Conservation (phyloP, 2,329 filamentous ascomycete genomes). For the Clonostachys solani region DNA sequence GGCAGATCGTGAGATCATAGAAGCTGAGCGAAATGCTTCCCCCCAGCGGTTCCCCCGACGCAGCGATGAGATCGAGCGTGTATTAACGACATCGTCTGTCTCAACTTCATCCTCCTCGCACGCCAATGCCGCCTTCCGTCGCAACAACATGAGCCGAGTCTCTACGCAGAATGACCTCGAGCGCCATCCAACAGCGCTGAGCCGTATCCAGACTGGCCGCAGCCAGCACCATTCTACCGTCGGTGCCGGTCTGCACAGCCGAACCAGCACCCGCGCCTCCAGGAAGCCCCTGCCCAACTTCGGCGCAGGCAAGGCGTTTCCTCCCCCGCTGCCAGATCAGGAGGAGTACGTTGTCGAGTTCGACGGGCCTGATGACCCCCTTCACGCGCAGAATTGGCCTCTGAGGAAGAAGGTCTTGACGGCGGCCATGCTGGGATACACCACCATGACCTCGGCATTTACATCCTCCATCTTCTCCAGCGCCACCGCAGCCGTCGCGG, state of each 20-base stretch:
- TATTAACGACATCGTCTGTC: constrained; percentile 46
- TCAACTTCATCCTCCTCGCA: constrained; percentile 43
- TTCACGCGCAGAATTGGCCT: constrained; percentile 87
- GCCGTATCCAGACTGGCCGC: constrained; percentile 65
- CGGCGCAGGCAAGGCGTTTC: constrained; percentile 71
- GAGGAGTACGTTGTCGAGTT: constrained; percentile 85
- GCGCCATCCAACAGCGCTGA: constrained; percentile 63
- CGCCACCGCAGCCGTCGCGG: constrained; percentile 53
- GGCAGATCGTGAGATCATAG: constrained; percentile 48
- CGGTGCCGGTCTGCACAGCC: constrained; percentile 38
- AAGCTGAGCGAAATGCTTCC: constrained; percentile 51
- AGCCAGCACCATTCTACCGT: constrained; percentile 72
- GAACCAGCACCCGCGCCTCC: constrained; percentile 39
- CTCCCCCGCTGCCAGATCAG: constrained; percentile 62
- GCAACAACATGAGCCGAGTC: constrained; percentile 52
- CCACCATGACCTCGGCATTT: constrained; percentile 68
- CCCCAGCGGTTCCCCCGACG: constrained; percentile 30
- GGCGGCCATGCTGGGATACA: constrained; percentile 66
- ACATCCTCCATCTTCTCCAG: constrained; percentile 72
- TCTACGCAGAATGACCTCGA: constrained; percentile 65
- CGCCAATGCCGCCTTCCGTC: constrained; percentile 23
- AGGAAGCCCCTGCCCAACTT: constrained; percentile 62
- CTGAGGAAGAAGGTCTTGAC: constrained; percentile 71
- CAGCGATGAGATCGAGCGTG: constrained; percentile 56
- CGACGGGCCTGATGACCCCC: constrained; percentile 74